These are phyloP conservation scores for Chromosphaera perkinsii DNA, from an alignment of 208 protist genomes.

Conservation along the genomic window DNA sequence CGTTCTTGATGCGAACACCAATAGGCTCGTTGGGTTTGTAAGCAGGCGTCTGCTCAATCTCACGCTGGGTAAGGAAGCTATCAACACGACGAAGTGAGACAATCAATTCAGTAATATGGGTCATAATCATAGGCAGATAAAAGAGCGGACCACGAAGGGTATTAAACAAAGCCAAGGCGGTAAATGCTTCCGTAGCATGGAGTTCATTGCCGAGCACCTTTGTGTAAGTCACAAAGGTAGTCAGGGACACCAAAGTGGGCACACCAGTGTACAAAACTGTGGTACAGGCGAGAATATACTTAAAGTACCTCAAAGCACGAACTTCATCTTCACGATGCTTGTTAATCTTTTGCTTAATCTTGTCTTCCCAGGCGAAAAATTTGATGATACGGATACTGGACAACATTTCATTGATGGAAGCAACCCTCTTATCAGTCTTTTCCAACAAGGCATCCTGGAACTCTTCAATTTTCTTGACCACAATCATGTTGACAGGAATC, in stretches of 20 bases:
- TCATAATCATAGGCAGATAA: too few relatives aligned
- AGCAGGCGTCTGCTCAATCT: too few relatives aligned
- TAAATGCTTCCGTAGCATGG: slow-evolving; percentile 72
- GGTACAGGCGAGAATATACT: too few relatives aligned
- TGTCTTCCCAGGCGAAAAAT: slow-evolving; percentile 58
- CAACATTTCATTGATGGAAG: slow-evolving; percentile 46
- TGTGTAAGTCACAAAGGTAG: slow-evolving; percentile 58
- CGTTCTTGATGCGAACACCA: too few relatives aligned
- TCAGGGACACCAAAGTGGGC: slow-evolving; percentile 58
- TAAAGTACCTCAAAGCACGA: too few relatives aligned
- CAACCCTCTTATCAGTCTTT: slow-evolving; percentile 51
- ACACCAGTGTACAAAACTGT: slow-evolving; percentile 22
- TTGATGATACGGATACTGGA: slow-evolving; percentile 61
- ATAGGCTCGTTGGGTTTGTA: too few relatives aligned
- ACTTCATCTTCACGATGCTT: too few relatives aligned
- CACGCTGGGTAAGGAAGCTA: too few relatives aligned
- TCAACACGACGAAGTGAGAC: too few relatives aligned
- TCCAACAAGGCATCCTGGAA: slow-evolving; percentile 12
- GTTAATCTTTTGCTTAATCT: too few relatives aligned
- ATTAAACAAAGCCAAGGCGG: slow-evolving; percentile 75
- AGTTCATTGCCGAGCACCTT: slow-evolving; percentile 46
- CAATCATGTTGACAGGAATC: slow-evolving; percentile 41
- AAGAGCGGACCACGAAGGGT: too few relatives aligned
- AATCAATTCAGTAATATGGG: too few relatives aligned
- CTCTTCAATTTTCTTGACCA: not conserved